Base-by-base conservation (phyloP, 2,329 filamentous ascomycete genomes). In the Clonostachys solani region DNA sequence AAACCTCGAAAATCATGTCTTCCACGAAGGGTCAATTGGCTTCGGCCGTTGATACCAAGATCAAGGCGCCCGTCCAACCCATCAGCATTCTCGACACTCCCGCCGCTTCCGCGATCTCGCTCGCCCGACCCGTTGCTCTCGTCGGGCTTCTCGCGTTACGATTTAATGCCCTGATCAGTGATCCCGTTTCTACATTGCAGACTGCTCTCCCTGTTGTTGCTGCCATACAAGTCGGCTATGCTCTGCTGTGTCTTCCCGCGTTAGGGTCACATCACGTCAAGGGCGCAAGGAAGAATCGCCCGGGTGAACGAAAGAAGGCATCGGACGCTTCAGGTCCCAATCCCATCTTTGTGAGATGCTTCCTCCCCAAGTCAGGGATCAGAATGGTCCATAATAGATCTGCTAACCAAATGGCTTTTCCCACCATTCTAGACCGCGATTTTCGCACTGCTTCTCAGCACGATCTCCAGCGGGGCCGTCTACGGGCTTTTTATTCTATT, bases 401-500 rank as follows among this genome's bases (percentile, higher is more conserved):
- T 33, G 43, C 23, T 42, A 41, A 29, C 23, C 23, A 10, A 4
- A 29, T 29, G 23, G 23, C 3, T 5, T 2, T 29, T 29, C 23
- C 23, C 23, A 29, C 23, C 23, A 29, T 29, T 18, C 12, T 44
- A 78, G 75, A 67, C 71, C 16, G 63, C 72, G 13, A 55, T 74
- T 47, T 64, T 78, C 44, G 73, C 73, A 6, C 60, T 76, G 36
- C 52, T 75, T 17, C 60, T 96, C 77, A 84, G 89, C 3, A 77
- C 81, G 3, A 76, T 94, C 54, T 73, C 92, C 48, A 85, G 87
- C 8, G 78, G 92, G 33, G 64, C 64, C 29, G 57, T 85, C 18
- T 75, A 84, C 62, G 62, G 81, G 40, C 68, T 84, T 36, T 79
- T 95, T 58, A 76, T 97, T 59, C 86, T 97, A 55, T 95, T 96